Evolutionary conservation across 441 rosid genomes (phyloP), one percentile per base, ranked within the genome.

Genomic region (Adansonia gregorii): DNA sequence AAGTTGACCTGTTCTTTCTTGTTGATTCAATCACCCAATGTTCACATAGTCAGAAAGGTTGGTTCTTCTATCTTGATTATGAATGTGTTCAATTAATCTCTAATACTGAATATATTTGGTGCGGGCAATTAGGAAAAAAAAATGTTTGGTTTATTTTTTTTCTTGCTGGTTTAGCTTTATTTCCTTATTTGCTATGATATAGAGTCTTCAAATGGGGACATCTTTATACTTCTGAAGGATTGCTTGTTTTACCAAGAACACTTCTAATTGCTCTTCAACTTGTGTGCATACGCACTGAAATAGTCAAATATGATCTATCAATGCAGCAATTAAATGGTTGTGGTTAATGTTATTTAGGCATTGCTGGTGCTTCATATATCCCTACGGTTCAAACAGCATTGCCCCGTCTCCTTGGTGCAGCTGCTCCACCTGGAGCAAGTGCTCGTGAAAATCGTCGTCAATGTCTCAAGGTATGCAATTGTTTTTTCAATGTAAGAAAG

Each of bases 1-100:
- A 89, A 90, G 96, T 96, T 81, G 98, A 93, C 87, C 83, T 96
- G 69, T 94, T 96, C 86, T 96, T 93, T 86, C 98, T 96, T 60
- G 96, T 96, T 68, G 99, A 96, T 85, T 96, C 99, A 35, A 96
- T 96, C 76, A 96, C 99, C 67, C 99, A 96, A 78, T 90, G 98
- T 83, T 96, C 99, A 11, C 94, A 94, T 75, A 94, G 80, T 85
- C 98, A 96, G 83, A 96, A 93, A 91, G 99, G 99, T 96, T 72
- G 72, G 76, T 66, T 51, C 46, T 63, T 8, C 63, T 14, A 51
- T 73, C 74, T 60, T 65, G 45, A 49, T 64, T 49, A 20, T n/a
- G 31, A 27, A 48, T 75, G 24, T 51, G 24, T 75, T 64, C 71
- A 31, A n/a, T 39, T 63, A 75, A 11, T 75, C 35, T 48, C 46